These are phyloP conservation scores for Podospora appendiculata DNA, from an alignment of 495 filamentous ascomycete genomes.

Conservation along the genomic window DNA sequence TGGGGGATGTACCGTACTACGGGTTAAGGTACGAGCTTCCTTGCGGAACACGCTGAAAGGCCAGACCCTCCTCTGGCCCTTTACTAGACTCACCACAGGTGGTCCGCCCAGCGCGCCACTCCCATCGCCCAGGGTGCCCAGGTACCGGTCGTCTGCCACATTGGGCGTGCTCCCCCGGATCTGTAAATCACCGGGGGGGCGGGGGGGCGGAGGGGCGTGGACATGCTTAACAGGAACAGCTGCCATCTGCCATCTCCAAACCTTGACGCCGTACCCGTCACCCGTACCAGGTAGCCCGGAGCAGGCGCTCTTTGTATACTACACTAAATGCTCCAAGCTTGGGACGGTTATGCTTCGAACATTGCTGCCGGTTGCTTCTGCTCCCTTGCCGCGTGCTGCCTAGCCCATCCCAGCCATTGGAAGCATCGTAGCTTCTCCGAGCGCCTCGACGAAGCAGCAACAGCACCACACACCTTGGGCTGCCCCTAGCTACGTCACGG, in stretches of 20 bases:
- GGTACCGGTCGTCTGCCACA: conserved; percentile 8
- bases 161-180: conserved; percentile 5
- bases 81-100: neutral
- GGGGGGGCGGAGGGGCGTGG: neutral
- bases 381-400: too few species aligned
- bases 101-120: conserved; percentile 10
- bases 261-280: neutral
- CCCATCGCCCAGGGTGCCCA: conserved; percentile 15
- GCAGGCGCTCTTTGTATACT: too few species aligned
- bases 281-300: neutral
- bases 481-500: too few species aligned
- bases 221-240: neutral
- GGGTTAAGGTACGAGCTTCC: too few species aligned
- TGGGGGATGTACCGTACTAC: too few species aligned
- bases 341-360: too few species aligned
- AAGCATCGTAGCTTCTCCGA: too few species aligned
- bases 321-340: too few species aligned
- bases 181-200: conserved; percentile 4
- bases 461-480: too few species aligned
- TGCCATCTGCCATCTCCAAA: neutral
- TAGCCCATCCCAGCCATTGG: too few species aligned
- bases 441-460: too few species aligned
- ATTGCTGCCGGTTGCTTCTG: too few species aligned
- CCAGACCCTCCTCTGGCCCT: neutral
- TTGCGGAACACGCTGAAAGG: neutral